phyloP scores from a whole-genome alignment of 805 yeast genomes.

The Candida qinlingensis region DNA sequence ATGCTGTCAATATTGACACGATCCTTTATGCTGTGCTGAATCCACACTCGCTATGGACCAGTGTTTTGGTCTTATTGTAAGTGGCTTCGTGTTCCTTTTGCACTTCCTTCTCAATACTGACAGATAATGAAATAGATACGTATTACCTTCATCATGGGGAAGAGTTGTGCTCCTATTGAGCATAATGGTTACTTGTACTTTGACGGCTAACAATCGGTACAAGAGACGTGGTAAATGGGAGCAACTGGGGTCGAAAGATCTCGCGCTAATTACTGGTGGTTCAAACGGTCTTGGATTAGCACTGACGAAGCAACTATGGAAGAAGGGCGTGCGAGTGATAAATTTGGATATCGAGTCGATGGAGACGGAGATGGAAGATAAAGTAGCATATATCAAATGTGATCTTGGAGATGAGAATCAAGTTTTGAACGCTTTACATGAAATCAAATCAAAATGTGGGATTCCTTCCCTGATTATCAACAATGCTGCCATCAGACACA shows the following conservation, averaged over 20 bases:
- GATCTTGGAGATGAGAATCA: slow-evolving; percentile 53
- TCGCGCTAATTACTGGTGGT: slow-evolving; percentile 34
- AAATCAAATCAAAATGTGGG: slow-evolving; percentile 43
- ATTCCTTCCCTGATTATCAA: slow-evolving; percentile 62
- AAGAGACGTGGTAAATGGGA: slow-evolving; percentile 21
- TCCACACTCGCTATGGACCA: not conserved
- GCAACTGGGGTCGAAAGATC: slow-evolving; percentile 8
- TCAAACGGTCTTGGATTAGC: slow-evolving; percentile 32
- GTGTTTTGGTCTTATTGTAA: slow-evolving; percentile 4
- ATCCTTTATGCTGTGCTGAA: not conserved
- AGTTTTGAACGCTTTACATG: slow-evolving; percentile 34
- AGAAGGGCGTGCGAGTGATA: slow-evolving; percentile 17
- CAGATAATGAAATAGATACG: slow-evolving; percentile 3
- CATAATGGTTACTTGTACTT: not conserved
- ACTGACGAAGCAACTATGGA: slow-evolving; percentile 18
- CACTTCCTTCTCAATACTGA: not conserved
- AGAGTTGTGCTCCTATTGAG: not conserved
- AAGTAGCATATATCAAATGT: slow-evolving; percentile 48
- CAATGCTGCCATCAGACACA: slow-evolving; percentile 74
- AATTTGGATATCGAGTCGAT: slow-evolving; percentile 26
- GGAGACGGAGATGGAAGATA: slow-evolving; percentile 2
- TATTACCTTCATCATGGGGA: slow-evolving; percentile 4
- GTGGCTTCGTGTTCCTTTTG: not conserved
- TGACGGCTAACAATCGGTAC: slow-evolving; percentile 8
- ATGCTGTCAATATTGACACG: slow-evolving; percentile 3